Conservation (phyloP, 176 grass and related monocot species). For the Oryza australiensis region DNA sequence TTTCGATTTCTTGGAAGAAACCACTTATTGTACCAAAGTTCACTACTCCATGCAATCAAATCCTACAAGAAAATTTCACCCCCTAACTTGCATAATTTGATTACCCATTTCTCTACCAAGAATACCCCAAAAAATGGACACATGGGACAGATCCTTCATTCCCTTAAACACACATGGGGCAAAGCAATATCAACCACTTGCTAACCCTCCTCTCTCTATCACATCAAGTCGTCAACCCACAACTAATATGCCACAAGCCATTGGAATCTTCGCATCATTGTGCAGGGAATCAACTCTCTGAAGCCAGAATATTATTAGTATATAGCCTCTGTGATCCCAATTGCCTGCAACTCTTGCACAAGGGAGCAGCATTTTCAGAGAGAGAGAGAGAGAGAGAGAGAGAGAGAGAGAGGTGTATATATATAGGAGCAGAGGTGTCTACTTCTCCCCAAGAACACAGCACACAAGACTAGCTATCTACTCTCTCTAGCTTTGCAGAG, state of each 20-base stretch:
- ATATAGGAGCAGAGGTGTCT: slow-evolving; percentile 13
- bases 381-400: background rate
- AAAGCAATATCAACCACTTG: slow-evolving; percentile 25
- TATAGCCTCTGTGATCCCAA: slow-evolving; percentile 4
- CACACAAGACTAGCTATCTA: background rate
- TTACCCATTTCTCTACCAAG: background rate
- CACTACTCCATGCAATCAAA: slow-evolving; percentile 18
- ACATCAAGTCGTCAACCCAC: slow-evolving; percentile 12
- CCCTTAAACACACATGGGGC: slow-evolving; percentile 26
- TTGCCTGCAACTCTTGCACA: slow-evolving; percentile 40
- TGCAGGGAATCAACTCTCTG: slow-evolving; percentile 53
- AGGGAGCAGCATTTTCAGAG: background rate
- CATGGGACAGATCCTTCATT: slow-evolving; percentile 18
- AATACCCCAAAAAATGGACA: background rate
- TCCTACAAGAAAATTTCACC: background rate
- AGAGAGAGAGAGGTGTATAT: background rate
- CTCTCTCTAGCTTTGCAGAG: background rate
- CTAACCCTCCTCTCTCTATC: background rate
- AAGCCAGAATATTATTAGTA: slow-evolving; percentile 54
- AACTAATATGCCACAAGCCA: slow-evolving; percentile 34
- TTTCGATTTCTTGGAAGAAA: slow-evolving; percentile 5
- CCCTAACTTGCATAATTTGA: background rate
- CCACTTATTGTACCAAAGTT: background rate
- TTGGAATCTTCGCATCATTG: slow-evolving; percentile 54
- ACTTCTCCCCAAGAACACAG: slow-evolving; percentile 15